Evolutionary conservation across 768 basidiomycete genomes (phyloP).

Genomic region (Boletus bicolor): DNA sequence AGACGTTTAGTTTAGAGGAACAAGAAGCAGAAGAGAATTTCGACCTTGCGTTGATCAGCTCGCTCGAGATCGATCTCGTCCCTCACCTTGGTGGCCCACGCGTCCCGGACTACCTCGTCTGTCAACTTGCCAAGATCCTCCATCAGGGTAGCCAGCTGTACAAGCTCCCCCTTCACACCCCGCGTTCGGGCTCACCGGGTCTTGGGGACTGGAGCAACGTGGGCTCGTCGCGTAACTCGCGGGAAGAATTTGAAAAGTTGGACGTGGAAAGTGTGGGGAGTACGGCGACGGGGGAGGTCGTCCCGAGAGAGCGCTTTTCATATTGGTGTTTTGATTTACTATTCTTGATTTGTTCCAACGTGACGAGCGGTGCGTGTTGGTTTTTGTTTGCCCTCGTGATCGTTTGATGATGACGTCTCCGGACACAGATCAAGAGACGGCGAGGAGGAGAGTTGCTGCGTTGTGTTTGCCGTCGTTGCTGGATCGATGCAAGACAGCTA

Average conservation of each 20-base stretch:
- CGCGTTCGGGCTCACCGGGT: constrained; percentile 10
- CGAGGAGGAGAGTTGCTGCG: constrained; percentile 67
- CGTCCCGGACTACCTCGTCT: constrained; percentile 69
- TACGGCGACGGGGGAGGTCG: constrained; percentile 51
- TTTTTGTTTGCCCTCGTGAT: background rate
- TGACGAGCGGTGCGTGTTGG: constrained; percentile 48
- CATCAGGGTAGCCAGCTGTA: constrained; percentile 70
- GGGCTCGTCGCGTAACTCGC: constrained; percentile 11
- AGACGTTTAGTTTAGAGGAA: constrained; percentile 55
- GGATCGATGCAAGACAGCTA: constrained; percentile 64
- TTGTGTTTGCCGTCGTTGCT: constrained; percentile 70
- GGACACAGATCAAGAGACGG: constrained; percentile 54
- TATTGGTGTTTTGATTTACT: constrained; percentile 92
- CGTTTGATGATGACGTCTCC: background rate
- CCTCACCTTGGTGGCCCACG: constrained; percentile 68
- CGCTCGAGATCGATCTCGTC: constrained; percentile 77
- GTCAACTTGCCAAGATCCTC: constrained; percentile 65
- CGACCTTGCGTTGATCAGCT: constrained; percentile 73
- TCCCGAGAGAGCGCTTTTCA: constrained; percentile 81
- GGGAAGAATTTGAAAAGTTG: constrained; percentile 36
- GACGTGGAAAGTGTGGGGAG: constrained; percentile 49
- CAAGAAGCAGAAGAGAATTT: constrained; percentile 84
- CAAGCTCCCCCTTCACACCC: constrained; percentile 23
- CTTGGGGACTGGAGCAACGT: constrained; percentile 5
- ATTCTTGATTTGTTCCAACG: constrained; percentile 74